These are phyloP conservation scores for Sporothrix protearum DNA, from an alignment of 2,329 filamentous ascomycete species.

Conservation along the genomic window DNA sequence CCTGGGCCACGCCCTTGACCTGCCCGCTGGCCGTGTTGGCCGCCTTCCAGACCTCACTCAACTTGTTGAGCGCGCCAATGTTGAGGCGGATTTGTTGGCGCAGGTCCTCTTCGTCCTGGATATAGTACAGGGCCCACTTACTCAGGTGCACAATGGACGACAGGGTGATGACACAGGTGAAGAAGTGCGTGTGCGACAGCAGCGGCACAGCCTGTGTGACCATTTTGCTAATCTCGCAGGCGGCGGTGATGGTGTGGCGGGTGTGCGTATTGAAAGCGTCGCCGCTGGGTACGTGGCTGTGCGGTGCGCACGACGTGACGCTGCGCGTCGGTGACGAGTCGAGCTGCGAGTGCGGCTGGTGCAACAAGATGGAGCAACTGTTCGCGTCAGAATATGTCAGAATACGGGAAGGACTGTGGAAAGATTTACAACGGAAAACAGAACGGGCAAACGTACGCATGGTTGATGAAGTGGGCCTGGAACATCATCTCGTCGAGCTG, in stretches of 20 bases:
- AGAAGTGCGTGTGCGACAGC: constrained; percentile 75
- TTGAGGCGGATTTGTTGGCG: constrained; percentile 76
- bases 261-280: constrained; percentile 64
- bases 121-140: constrained; percentile 66
- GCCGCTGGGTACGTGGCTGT: constrained; percentile 49
- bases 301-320: constrained; percentile 65
- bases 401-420: too few relatives aligned
- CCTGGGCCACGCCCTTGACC: constrained; percentile 73
- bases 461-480: constrained; percentile 77
- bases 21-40: constrained; percentile 67
- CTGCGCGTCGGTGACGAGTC: constrained; percentile 57
- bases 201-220: constrained; percentile 70
- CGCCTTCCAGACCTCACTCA: constrained; percentile 69
- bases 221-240: constrained; percentile 71
- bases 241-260: constrained; percentile 73
- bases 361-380: constrained; percentile 67
- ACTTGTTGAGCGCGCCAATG: constrained; percentile 67
- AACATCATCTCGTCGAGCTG: constrained; percentile 86
- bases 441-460: constrained; percentile 41
- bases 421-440: too few relatives aligned
- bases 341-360: constrained; percentile 74
- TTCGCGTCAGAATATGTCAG: too few relatives aligned
- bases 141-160: constrained; percentile 78
- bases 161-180: constrained; percentile 74
- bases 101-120: constrained; percentile 61